Evolutionary conservation across 805 yeast species (phyloP).

Genomic region (Myxozyma neotropica): DNA sequence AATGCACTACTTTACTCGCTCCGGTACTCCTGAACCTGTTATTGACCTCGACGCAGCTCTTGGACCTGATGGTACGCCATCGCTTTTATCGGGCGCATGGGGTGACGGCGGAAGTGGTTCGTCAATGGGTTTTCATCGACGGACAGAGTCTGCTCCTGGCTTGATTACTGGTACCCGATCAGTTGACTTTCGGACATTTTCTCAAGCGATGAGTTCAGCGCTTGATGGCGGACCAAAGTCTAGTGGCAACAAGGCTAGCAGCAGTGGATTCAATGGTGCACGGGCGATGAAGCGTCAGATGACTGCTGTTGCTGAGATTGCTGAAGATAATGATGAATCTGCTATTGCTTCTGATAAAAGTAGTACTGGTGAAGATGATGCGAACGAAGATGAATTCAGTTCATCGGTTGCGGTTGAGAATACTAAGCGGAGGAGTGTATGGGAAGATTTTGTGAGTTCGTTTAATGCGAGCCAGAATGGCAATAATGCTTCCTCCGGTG

Average conservation of each 20-base stretch:
- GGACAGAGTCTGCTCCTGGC: constrained; percentile 62
- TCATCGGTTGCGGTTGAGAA: background rate
- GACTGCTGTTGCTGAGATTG: constrained; percentile 38
- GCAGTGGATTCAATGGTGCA: background rate
- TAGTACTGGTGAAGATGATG: background rate
- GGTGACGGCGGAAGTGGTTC: background rate
- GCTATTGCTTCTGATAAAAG: constrained; percentile 1
- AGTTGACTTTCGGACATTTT: constrained; percentile 27
- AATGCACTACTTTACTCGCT: constrained; percentile 25
- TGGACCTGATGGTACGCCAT: constrained; percentile 44
- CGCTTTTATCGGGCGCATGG: constrained; percentile 23
- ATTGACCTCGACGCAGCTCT: constrained; percentile 60
- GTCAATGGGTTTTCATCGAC: constrained; percentile 45
- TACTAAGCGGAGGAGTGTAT: constrained; percentile 22
- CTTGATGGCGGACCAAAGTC: background rate
- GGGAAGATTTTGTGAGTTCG: constrained; percentile 33
- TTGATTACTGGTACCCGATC: constrained; percentile 37
- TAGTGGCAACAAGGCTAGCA: background rate
- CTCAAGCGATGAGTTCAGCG: constrained; percentile 11
- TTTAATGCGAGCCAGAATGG: constrained; percentile 9
- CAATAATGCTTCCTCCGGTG: no score
- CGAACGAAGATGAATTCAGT: background rate
- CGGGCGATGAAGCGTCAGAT: constrained; percentile 39
- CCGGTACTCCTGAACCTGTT: constrained; percentile 53
- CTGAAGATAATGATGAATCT: constrained; percentile 18